Evolutionary conservation across 768 basidiomycete species (phyloP), one percentile per base, ranked within the genome.

Genomic region (Neoboletus magnificus): DNA sequence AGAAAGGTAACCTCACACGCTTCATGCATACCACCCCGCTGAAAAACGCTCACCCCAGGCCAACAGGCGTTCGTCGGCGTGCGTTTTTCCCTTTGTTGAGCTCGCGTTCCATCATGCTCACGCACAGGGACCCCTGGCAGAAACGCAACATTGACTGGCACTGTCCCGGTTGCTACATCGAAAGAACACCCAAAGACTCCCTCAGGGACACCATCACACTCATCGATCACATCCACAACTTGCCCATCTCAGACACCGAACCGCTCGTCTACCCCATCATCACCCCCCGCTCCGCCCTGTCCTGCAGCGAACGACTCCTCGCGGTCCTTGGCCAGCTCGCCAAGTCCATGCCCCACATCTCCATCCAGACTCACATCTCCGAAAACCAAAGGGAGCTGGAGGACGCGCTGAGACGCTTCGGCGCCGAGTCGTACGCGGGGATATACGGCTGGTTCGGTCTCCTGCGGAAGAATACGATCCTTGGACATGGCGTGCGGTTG

Each of bases 201-300:
- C 60, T 94, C 5, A 60, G 68, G 0, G 81, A 79, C 46, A 94
- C 93, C 0, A 70, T 76, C 48, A 71, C 73, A 8, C 77, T 94
- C 23, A 85, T 97, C 56, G 46, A 77, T 0, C 73, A 93, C 72
- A 86, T 96, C 62, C 82, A 80, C 40, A 61, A 76, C 5, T 73
- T 91, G 25, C 66, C 79, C 5, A 62, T 69, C 9, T 59, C 70
- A 22, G 60, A 57, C 33, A 50, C 59, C 23, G 74, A 77, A 57
- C 77, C 81, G 7, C 83, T 94, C 30, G 87, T 97, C 11, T 86
- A 90, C 50, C 95, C 95, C 9, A 85, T 94, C 65, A 73, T 98
- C 39, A 97, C 95, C 0, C 95, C 95, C 4, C 87, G 95, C 23
- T 97, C 96, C 71, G 95, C 95, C 29, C 86, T 96, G 56, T 85